Base-by-base conservation (phyloP, 2,329 filamentous ascomycete genomes). In the Ascocoryne sarcoides region DNA sequence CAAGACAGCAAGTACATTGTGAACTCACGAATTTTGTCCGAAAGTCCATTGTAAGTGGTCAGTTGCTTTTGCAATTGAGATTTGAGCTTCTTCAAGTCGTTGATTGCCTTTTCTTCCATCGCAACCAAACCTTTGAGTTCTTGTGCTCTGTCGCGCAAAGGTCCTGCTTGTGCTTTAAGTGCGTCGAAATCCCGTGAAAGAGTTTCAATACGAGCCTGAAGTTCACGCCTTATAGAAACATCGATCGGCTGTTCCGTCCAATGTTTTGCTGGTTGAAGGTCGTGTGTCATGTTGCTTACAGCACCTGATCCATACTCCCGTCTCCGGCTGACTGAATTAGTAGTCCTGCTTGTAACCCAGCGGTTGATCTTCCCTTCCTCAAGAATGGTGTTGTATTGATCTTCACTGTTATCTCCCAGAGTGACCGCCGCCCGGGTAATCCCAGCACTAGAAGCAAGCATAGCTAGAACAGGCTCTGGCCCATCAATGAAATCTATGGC, bases 191-290 rank as follows among this genome's bases (percentile, higher is more conserved):
- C 51, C 8, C 44, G 39, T 0, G 45, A 32, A 33, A 55, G 44
- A 12, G 42, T 43, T 12, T 53, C 42, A 20, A 82, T 61, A 5
- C 67, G 70, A 12, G 67, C 66, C 44, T 76, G 67, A 12, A 92
- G 59, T 37, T 78, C 71, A 10, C 65, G 61, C 58, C 83, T 86
- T 44, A 74, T 79, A 16, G 74, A 66, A 3, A 65, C 64, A 56
- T 94, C 85, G 5, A 88, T 72, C 3, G 84, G 81, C 46, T 85
- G 79, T 33, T 87, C 78, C 1, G 80, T 88, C 79, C 92, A 95
- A 54, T 74, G 75, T 26, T 59, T 66, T 4, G 86, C 86, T 2
- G 62, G 63, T 12, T 61, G 67, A 10, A 95, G 65, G 39, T 67
- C 66, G 26, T 69, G 74, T 10, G 83, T 79, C 16, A 71, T 68